Evolutionary conservation across 2,329 filamentous ascomycete genomes (phyloP).

Genomic region (Aureobasidium uvarum): DNA sequence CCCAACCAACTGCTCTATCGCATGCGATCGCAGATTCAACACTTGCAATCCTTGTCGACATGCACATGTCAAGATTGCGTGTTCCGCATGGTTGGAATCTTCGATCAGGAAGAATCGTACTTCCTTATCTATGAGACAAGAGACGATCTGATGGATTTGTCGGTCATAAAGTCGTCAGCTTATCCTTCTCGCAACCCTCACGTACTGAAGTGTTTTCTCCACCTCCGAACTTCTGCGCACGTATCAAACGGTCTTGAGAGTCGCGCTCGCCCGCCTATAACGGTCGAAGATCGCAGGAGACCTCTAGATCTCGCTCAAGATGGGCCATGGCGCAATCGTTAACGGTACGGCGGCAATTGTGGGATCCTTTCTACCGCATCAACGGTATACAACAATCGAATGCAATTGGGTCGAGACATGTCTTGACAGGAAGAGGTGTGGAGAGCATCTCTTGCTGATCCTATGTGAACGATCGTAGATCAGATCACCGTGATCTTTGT

Average conservation of each 20-base stretch:
- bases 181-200: neutral
- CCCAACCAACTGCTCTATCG: neutral
- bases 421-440: neutral
- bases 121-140: constrained; percentile 10
- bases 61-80: neutral
- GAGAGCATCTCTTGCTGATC: neutral
- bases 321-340: neutral
- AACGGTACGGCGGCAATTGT: neutral
- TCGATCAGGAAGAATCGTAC: neutral
- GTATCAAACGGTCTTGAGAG: constrained; percentile 1
- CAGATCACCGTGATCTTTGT: neutral
- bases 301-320: neutral
- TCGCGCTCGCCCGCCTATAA: neutral
- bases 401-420: constrained; percentile 8
- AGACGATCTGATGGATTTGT: neutral
- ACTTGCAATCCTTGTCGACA: neutral
- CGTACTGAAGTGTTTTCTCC: neutral
- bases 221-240: constrained; percentile 9
- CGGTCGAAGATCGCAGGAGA: neutral
- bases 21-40: neutral
- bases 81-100: neutral
- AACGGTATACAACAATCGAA: neutral
- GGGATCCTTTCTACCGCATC: neutral
- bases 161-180: constrained; percentile 1
- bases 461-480: too few relatives aligned